These are phyloP conservation scores for Diaporthe vaccinii DNA, from an alignment of 2,329 filamentous ascomycete genomes.

Conservation along the genomic window DNA sequence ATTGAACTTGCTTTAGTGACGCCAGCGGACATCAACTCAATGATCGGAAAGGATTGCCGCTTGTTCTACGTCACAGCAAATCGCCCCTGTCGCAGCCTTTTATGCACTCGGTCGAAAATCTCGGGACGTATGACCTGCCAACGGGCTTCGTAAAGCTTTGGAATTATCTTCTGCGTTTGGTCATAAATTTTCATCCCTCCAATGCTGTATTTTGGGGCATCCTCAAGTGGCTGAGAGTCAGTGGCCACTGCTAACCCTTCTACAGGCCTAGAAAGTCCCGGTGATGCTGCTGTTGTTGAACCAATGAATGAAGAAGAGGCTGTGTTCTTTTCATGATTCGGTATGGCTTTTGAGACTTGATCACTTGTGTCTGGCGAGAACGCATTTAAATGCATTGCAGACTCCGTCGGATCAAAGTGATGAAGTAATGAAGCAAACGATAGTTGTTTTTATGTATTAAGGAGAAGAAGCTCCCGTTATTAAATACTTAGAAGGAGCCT, in stretches of 20 bases:
- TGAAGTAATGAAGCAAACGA: too few relatives aligned
- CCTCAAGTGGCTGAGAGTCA: background rate
- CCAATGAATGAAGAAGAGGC: background rate
- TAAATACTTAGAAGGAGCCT: too few relatives aligned
- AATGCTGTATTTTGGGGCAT: background rate
- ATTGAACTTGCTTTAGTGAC: background rate
- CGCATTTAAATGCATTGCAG: background rate
- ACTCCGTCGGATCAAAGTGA: background rate
- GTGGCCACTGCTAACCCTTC: background rate
- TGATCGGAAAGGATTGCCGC: background rate
- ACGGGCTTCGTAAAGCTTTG: background rate
- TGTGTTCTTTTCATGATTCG: background rate
- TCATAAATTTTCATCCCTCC: background rate
- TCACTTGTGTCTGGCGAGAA: background rate
- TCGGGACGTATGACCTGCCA: background rate
- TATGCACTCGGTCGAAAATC: background rate
- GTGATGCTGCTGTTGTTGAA: background rate
- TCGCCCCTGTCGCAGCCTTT: background rate
- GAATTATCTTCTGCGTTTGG: background rate
- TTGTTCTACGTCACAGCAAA: background rate
- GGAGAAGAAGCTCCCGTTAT: too few relatives aligned
- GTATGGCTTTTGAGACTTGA: too few relatives aligned
- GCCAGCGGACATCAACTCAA: slow-evolving; percentile 15
- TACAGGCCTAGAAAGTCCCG: background rate
- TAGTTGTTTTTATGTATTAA: too few relatives aligned